phyloP scores from a whole-genome alignment of 495 filamentous ascomycete genomes.

The Penicillium simplicissimum region DNA sequence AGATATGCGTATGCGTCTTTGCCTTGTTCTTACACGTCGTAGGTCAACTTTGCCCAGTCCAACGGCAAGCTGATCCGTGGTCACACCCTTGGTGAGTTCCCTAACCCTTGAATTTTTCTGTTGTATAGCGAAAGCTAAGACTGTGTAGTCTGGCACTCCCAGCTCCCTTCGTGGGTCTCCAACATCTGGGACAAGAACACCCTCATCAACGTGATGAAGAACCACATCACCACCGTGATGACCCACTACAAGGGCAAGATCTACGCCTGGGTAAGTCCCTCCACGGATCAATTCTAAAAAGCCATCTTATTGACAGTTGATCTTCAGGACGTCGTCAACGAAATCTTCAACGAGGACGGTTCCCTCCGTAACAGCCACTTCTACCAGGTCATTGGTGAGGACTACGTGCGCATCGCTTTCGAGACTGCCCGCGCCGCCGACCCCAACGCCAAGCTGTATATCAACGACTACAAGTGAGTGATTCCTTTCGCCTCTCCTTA shows the following conservation, averaged over 20 bases:
- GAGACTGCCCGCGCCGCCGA: constrained; percentile 54
- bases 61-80: constrained; percentile 52
- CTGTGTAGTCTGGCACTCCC: constrained; percentile 52
- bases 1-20: not conserved
- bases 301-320: not conserved
- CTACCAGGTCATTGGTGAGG: constrained; percentile 56
- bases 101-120: too few species aligned
- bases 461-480: constrained; percentile 56
- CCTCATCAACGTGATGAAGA: constrained; percentile 41
- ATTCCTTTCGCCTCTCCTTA: not conserved
- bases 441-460: constrained; percentile 62
- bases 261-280: constrained; percentile 46
- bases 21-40: not conserved
- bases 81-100: constrained; percentile 48
- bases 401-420: constrained; percentile 61
- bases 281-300: not conserved
- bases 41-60: constrained; percentile 48
- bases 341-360: constrained; percentile 68
- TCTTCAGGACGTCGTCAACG: constrained; percentile 65
- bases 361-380: constrained; percentile 58
- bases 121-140: constrained; percentile 2
- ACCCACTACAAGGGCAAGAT: constrained; percentile 55
- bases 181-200: constrained; percentile 46
- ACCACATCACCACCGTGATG: constrained; percentile 53
- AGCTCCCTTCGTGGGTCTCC: constrained; percentile 53